Evolutionary conservation across 768 basidiomycete species (phyloP).

Genomic region (Tricholoma matsutake): DNA sequence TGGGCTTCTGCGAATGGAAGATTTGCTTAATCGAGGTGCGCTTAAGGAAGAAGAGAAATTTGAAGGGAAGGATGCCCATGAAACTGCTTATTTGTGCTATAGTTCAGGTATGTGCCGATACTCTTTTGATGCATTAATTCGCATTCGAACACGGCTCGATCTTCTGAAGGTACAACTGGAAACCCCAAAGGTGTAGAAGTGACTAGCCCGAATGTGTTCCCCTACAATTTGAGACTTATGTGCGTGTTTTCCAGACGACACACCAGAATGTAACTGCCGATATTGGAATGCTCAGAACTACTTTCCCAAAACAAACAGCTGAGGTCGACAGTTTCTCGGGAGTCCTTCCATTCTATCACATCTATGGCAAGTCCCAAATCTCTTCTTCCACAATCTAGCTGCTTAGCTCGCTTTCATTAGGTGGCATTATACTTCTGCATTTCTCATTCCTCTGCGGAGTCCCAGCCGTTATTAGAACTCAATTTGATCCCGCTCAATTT

Average conservation of each 20-base stretch:
- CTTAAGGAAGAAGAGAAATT: slow-evolving; percentile 54
- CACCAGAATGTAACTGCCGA: slow-evolving; percentile 67
- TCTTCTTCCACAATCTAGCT: background rate
- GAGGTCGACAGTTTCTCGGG: slow-evolving; percentile 55
- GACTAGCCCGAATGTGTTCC: slow-evolving; percentile 3
- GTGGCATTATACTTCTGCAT: slow-evolving; percentile 59
- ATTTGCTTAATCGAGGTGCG: slow-evolving; percentile 49
- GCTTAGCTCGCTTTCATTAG: slow-evolving; percentile 24
- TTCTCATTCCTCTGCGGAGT: slow-evolving; percentile 50
- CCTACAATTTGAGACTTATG: background rate
- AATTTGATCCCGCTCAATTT: slow-evolving; percentile 71
- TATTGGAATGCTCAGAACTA: slow-evolving; percentile 44
- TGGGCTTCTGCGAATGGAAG: slow-evolving; percentile 39
- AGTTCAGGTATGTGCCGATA: slow-evolving; percentile 29
- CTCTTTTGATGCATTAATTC: background rate
- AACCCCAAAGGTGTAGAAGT: slow-evolving; percentile 70
- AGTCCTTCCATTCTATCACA: slow-evolving; percentile 58
- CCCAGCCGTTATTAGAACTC: slow-evolving; percentile 55
- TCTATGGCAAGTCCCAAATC: slow-evolving; percentile 31
- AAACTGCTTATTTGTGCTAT: slow-evolving; percentile 67
- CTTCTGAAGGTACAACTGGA: slow-evolving; percentile 65
- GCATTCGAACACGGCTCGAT: background rate
- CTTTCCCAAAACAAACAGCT: slow-evolving; percentile 39
- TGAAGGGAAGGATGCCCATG: slow-evolving; percentile 46
- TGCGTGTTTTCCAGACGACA: slow-evolving; percentile 42